Evolutionary conservation across 176 grass and related monocot species (phyloP).

Genomic region (Puccinellia tenuiflora): DNA sequence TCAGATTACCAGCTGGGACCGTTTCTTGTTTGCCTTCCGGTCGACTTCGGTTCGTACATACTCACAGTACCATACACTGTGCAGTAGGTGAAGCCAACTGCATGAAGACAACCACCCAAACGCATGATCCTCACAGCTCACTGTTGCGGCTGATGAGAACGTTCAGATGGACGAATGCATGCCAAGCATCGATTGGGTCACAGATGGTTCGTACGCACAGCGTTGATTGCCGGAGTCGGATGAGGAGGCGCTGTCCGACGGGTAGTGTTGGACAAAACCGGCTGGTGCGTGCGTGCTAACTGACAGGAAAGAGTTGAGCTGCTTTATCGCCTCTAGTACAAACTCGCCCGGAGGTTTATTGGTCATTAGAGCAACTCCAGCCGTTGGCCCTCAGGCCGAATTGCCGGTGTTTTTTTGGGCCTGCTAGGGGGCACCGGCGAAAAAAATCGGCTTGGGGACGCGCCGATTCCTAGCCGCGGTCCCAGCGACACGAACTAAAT

Average conservation of each 20-base stretch:
- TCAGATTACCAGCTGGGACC: background rate
- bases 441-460: too few species aligned
- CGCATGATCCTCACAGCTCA: background rate
- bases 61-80: background rate
- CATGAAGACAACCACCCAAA: background rate
- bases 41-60: background rate
- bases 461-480: too few species aligned
- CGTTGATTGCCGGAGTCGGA: background rate
- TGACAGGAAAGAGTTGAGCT: too few species aligned
- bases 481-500: too few species aligned
- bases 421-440: too few species aligned
- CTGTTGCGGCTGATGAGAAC: background rate
- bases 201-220: too few species aligned
- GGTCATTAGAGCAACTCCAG: too few species aligned
- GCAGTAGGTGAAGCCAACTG: background rate
- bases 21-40: background rate
- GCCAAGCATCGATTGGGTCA: background rate
- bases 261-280: background rate
- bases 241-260: background rate
- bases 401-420: too few species aligned
- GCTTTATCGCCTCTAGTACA: too few species aligned
- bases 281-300: background rate
- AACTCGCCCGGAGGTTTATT: too few species aligned
- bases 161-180: background rate
- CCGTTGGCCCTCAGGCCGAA: too few species aligned